Percentiles rank a stretch among this genome's conserved stretches.
These are phyloP conservation scores for Spencermartinsiella europaea DNA, from an alignment of 805 yeast species.

Conservation along the genomic window DNA sequence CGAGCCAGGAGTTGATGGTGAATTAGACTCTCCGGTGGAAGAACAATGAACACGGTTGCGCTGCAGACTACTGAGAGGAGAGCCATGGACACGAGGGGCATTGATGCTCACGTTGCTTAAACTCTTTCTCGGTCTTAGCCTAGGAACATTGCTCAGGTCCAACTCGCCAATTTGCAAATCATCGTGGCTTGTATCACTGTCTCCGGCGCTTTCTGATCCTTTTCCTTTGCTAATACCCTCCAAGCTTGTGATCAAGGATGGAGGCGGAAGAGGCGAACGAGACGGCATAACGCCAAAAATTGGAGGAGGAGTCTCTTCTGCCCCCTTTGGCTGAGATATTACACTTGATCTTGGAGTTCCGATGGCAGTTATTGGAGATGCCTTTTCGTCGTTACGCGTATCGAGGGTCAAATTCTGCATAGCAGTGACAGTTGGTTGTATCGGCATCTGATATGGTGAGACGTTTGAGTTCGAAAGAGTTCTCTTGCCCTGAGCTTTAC, in stretches of 20 bases:
- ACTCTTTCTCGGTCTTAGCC: slow-evolving; percentile 28
- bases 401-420: slow-evolving; percentile 10
- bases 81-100: slow-evolving; percentile 14
- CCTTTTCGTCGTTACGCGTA: neutral
- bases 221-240: neutral
- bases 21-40: slow-evolving; percentile 21
- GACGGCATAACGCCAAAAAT: neutral
- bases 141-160: slow-evolving; percentile 30
- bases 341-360: neutral
- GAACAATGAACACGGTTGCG: slow-evolving; percentile 5
- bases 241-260: neutral
- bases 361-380: neutral
- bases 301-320: neutral
- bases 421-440: slow-evolving; percentile 4
- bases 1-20: slow-evolving; percentile 56
- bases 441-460: slow-evolving; percentile 17
- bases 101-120: slow-evolving; percentile 10
- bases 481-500: slow-evolving; percentile 2
- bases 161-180: slow-evolving; percentile 21
- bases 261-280: too few species aligned
- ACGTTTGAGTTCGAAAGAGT: slow-evolving; percentile 9
- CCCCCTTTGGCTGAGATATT: neutral
- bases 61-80: slow-evolving; percentile 18
- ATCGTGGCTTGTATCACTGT: slow-evolving; percentile 6
- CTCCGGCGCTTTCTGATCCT: neutral